These are phyloP conservation scores for Scheffersomyces ergatensis DNA, from an alignment of 805 yeast genomes.

Conservation along the genomic window DNA sequence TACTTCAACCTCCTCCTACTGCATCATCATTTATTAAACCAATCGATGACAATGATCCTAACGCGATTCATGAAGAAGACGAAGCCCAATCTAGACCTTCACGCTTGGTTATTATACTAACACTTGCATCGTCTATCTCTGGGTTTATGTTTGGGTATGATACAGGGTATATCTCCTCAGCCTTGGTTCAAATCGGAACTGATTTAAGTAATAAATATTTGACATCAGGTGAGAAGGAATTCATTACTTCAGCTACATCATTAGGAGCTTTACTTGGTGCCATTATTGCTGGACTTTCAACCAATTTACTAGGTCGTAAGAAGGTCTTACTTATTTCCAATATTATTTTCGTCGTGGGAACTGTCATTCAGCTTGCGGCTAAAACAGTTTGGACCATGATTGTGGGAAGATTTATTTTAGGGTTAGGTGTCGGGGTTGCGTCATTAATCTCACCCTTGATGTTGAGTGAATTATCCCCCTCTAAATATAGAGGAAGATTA, in stretches of 20 bases:
- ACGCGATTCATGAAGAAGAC: no score
- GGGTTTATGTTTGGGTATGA: constrained; percentile 98
- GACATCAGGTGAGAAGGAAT: constrained; percentile 78
- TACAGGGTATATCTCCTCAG: constrained; percentile 94
- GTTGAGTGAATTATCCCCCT: constrained; percentile 89
- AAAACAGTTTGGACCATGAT: constrained; percentile 87
- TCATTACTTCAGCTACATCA: constrained; percentile 92
- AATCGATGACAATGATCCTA: no score
- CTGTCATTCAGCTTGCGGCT: constrained; percentile 79
- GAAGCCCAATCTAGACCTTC: constrained; percentile 46
- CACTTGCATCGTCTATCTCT: constrained; percentile 80
- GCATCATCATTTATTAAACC: no score
- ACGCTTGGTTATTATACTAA: constrained; percentile 61
- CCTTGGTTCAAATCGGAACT: constrained; percentile 79
- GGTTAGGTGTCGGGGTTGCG: constrained; percentile 95
- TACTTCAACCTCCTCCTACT: no score
- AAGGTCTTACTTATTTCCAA: constrained; percentile 82
- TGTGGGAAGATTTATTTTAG: constrained; percentile 87
- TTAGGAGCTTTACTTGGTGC: constrained; percentile 88
- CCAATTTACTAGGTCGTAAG: constrained; percentile 83
- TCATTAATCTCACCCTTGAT: constrained; percentile 92
- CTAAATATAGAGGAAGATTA: constrained; percentile 85
- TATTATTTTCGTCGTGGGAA: constrained; percentile 78
- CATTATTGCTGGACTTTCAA: constrained; percentile 72
- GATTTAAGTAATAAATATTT: constrained; percentile 61